Evolutionary conservation across 805 yeast genomes (phyloP), one percentile per base, ranked within the genome.

Genomic region (Grigorovia transvaalensis): DNA sequence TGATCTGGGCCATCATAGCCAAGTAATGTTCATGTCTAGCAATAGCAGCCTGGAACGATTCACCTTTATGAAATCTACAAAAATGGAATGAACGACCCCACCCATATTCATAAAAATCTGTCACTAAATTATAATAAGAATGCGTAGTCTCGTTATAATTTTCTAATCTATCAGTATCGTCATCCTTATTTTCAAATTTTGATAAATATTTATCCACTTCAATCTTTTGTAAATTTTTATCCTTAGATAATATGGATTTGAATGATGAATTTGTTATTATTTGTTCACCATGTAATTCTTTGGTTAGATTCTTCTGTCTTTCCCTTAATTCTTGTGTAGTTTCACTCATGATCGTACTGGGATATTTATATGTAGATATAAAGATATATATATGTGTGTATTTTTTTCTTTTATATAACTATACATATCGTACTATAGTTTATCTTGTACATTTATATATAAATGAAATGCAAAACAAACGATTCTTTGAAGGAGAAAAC

Each of bases 41-140:
- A 59, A 88, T 82, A 45, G 97, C 95, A 71, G 91, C 98, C 64
- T 80, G 74, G 74, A 93, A 93, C 20, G 93, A 81, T 74, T 93
- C 99, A 57, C 97, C 97, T 66, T 76, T 77, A 75, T 88, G 91
- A 75, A 84, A 93, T 63, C 96, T 82, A 44, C 95, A 87, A 71
- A 93, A 93, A 71, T 93, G 99, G 88, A 93, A 93, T 15, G 96
- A 88, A 17, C 96, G 79, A 58, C 99, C 99, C 99, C 99, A 93
- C 49, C 99, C 99, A 71, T 93, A 91, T 74, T 93, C 99, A 77
- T 93, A 93, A 65, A 93, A 93, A 72, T 91, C 99, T 30, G 99
- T 93, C 49, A 88, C 97, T 67, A 91, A 81, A 74, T 93, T 93
- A 76, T 91, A 91, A 77, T 91, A 91, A 67, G 93, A 95, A 69